A percentile compares a stretch with the other conserved stretches of the same genome.
Evolutionary conservation across 148 eudicot species (phyloP).

Genomic region (Chenopodium suecicum): DNA sequence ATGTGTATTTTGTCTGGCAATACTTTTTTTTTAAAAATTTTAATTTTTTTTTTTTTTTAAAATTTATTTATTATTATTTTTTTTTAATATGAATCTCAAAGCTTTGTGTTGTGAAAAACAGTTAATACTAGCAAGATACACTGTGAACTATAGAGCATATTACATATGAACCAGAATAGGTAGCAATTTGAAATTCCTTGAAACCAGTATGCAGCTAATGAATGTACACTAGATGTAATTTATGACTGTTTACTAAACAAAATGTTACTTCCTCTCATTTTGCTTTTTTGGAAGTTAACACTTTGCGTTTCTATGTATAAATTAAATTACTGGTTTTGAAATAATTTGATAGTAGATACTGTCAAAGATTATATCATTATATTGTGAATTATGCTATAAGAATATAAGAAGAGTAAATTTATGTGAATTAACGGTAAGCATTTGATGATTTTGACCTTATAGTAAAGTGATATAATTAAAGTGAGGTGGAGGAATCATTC

Average conservation of each 20-base stretch:
- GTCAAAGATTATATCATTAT: too few relatives aligned
- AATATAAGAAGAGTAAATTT: too few relatives aligned
- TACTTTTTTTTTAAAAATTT: background rate
- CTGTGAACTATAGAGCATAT: background rate
- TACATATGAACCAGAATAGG: background rate
- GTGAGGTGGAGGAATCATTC: too few relatives aligned
- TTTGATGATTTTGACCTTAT: too few relatives aligned
- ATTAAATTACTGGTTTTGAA: too few relatives aligned
- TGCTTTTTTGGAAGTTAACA: background rate
- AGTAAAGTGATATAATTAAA: too few relatives aligned
- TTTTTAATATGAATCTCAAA: background rate
- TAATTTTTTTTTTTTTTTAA: too few relatives aligned
- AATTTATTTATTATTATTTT: too few relatives aligned
- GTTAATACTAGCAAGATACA: background rate
- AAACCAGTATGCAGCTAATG: background rate
- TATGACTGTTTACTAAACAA: background rate
- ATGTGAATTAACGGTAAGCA: too few relatives aligned
- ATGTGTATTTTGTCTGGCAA: background rate
- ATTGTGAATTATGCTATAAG: too few relatives aligned
- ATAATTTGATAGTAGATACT: too few relatives aligned
- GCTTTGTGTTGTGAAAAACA: background rate
- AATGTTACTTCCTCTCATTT: background rate
- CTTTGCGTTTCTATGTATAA: background rate
- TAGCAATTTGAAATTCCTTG: background rate
- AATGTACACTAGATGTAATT: too few relatives aligned